These are phyloP conservation scores for Cryphonectria nitschkei DNA, from an alignment of 2,329 filamentous ascomycete species.

Conservation along the genomic window DNA sequence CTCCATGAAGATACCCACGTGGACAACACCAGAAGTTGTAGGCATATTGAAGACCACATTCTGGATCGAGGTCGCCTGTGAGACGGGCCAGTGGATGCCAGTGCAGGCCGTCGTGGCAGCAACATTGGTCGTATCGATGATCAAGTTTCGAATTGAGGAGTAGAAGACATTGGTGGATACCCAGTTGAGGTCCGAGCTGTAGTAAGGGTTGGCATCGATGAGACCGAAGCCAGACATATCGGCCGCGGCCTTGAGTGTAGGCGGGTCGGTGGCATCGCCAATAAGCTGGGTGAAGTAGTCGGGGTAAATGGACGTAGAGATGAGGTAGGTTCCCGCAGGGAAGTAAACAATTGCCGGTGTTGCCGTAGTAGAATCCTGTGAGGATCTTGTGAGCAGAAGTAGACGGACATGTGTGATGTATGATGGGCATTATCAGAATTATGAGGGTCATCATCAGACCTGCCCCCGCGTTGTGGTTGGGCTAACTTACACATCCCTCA, in stretches of 20 bases:
- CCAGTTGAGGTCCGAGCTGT: constrained; percentile 49
- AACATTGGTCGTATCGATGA: constrained; percentile 61
- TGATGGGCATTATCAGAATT: background rate
- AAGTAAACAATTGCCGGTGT: constrained; percentile 50
- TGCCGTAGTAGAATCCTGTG: constrained; percentile 45
- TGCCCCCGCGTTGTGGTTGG: too few relatives aligned
- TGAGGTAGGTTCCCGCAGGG: constrained; percentile 64
- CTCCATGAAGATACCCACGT: constrained; percentile 62
- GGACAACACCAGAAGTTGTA: constrained; percentile 50
- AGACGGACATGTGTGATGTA: background rate
- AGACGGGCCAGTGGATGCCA: constrained; percentile 71
- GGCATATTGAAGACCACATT: constrained; percentile 62
- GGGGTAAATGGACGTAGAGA: constrained; percentile 71
- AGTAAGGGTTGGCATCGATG: constrained; percentile 54
- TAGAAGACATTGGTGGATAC: constrained; percentile 64
- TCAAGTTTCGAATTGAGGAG: constrained; percentile 61
- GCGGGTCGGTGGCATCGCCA: constrained; percentile 65
- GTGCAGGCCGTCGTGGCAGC: constrained; percentile 50
- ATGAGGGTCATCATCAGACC: background rate
- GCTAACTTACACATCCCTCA: constrained; percentile 44
- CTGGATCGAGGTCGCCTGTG: constrained; percentile 64
- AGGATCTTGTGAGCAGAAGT: constrained; percentile 25
- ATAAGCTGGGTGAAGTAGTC: constrained; percentile 82
- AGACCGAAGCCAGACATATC: constrained; percentile 54
- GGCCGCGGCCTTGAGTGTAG: constrained; percentile 58